Conservation (phyloP, 2,329 filamentous ascomycete genomes). For the Ceratocystis destructans region DNA sequence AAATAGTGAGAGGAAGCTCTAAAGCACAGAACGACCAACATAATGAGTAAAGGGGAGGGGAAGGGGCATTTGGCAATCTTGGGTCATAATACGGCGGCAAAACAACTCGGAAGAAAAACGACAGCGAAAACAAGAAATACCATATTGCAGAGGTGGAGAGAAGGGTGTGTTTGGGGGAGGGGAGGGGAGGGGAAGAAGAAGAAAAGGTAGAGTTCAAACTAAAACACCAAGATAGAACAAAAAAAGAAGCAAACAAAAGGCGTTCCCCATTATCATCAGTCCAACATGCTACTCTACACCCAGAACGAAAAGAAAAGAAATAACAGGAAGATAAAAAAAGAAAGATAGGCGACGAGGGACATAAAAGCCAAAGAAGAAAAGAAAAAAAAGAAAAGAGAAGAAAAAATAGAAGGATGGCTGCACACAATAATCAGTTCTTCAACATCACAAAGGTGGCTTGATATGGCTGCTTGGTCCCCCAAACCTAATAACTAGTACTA, state of each 20-base stretch:
- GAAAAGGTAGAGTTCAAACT: neutral
- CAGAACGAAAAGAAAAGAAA: constrained; percentile 13
- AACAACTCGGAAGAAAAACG: constrained; percentile 5
- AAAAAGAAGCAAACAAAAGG: constrained; percentile 4
- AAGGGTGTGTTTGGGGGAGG: too few species aligned
- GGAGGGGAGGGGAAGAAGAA: neutral
- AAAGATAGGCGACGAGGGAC: neutral
- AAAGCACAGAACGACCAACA: neutral
- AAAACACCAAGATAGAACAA: neutral
- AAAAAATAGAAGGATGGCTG: neutral
- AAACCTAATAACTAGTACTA: constrained; percentile 12
- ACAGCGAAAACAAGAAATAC: constrained; percentile 6
- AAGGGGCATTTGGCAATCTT: neutral
- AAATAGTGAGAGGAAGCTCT: neutral
- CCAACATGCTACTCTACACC: constrained; percentile 11
- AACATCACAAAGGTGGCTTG: constrained; percentile 7
- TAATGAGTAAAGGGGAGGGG: neutral
- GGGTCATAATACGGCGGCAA: neutral
- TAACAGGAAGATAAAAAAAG: neutral
- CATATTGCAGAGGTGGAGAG: neutral
- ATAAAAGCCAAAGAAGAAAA: neutral
- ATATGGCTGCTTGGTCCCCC: constrained; percentile 1
- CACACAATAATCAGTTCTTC: constrained; percentile 15
- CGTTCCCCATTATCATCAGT: constrained; percentile 10
- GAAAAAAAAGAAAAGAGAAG: neutral